Base-by-base conservation (phyloP, 2,329 filamentous ascomycete genomes). In the Pyrenophora teres region DNA sequence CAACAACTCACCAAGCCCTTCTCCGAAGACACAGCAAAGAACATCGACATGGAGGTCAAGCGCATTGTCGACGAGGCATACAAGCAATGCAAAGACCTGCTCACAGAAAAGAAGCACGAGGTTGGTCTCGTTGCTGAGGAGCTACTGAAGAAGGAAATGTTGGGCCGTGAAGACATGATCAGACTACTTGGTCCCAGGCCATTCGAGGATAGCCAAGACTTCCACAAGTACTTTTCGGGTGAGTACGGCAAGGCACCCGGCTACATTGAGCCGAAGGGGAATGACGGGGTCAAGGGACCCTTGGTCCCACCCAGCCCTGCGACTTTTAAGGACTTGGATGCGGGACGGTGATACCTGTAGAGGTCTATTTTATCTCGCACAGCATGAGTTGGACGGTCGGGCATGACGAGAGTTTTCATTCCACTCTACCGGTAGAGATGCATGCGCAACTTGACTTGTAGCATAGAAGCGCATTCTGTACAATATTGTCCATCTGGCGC, bases 41-140 rank as follows among this genome's bases (percentile, higher is more conserved):
- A 87, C 62, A 99, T 99, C 72, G 94, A 99, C 71, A 77, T 82
- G 36, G 94, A 99, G 77, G 93, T 99, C 56, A 87, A 90, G 62
- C 85, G 90, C 46, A 96, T 99, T 64, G 87, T 99, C 46, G 90
- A 95, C 58, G 86, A 94, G 71, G 94, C 94, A 1, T 96, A 99
- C 81, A 85, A 89, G 74, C 88, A 94, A 76, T 99, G 94, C 81
- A 87, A 85, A 68, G 85, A 90, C 39, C 83, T 99, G 21, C 81
- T 99, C 44, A 83, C 82, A 2, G 87, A 88, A 77, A 96, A 91
- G 85, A 94, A 95, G 81, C 81, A 83, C 65, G 90, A 97, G 76
- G 83, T 99, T 31, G 91, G 90, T 3, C 78, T 97, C 33, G 85
- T 99, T 4, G 94, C 94, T 0, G 92, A 99, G 79, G 94, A 99